Evolutionary conservation across 2,329 filamentous ascomycete genomes (phyloP).

Genomic region (Drechmeria coniospora): DNA sequence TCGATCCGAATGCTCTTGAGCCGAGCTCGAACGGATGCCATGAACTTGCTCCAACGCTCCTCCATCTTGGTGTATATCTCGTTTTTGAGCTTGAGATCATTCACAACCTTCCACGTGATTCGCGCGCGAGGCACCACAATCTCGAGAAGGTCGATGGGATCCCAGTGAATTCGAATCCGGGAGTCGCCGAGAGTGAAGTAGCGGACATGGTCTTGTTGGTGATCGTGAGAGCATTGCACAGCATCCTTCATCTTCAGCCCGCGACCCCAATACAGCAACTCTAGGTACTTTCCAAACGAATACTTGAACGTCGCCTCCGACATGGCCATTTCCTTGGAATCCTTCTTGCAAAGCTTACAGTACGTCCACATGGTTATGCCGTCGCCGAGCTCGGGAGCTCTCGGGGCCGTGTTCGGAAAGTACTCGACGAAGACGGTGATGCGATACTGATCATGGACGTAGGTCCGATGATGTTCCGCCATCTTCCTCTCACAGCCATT

Average conservation of each 20-base stretch:
- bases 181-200: conserved; percentile 85
- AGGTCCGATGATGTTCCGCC: conserved; percentile 87
- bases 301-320: conserved; percentile 94
- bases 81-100: conserved; percentile 84
- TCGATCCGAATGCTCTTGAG: conserved; percentile 83
- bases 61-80: conserved; percentile 73
- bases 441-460: conserved; percentile 90
- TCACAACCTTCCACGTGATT: conserved; percentile 95
- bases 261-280: conserved; percentile 89
- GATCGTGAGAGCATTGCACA: conserved; percentile 69
- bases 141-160: conserved; percentile 82
- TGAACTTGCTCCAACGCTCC: conserved; percentile 72
- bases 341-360: conserved; percentile 81
- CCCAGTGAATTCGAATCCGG: conserved; percentile 79
- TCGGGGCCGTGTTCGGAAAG: conserved; percentile 26
- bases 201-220: conserved; percentile 80
- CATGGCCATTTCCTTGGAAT: conserved; percentile 82
- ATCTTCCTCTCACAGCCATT: conserved; percentile 80
- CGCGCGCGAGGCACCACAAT: conserved; percentile 81
- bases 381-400: conserved; percentile 27
- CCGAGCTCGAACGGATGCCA: conserved; percentile 68
- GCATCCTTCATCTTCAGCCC: conserved; percentile 60
- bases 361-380: conserved; percentile 96
- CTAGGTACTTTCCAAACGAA: conserved; percentile 96
- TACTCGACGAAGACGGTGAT: conserved; percentile 77